These are phyloP conservation scores for Metschnikowia aberdeeniae DNA, from an alignment of 805 yeast genomes.

Conservation along the genomic window DNA sequence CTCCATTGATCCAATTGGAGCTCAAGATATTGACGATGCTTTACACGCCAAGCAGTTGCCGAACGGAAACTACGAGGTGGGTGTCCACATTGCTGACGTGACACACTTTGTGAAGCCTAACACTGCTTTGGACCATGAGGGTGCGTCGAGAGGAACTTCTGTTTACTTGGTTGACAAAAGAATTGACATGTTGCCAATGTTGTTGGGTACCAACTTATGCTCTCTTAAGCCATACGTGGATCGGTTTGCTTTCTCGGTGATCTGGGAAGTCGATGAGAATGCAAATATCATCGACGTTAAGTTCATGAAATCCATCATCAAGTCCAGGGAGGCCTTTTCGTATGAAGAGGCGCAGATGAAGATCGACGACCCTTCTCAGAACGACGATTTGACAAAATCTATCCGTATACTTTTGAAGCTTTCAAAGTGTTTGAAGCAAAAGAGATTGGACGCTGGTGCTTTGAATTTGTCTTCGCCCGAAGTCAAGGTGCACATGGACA, in stretches of 20 bases:
- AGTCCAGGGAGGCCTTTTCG: conserved; percentile 90
- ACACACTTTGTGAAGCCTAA: conserved; percentile 94
- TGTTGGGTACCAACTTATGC: conserved; percentile 92
- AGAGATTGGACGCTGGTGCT: conserved; percentile 92
- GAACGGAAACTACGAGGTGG: conserved; percentile 94
- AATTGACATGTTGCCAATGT: conserved; percentile 96
- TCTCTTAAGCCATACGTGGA: conserved; percentile 94
- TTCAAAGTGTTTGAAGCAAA: conserved; percentile 82
- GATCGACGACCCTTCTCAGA: conserved; percentile 72
- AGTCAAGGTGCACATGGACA: conserved; percentile 94
- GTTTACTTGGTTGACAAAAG: conserved; percentile 96
- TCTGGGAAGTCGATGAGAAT: conserved; percentile 89
- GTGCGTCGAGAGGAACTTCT: conserved; percentile 95
- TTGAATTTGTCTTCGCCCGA: conserved; percentile 96
- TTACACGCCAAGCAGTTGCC: conserved; percentile 80
- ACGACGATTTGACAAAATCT: conserved; percentile 83
- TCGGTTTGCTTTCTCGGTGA: conserved; percentile 89
- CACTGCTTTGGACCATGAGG: conserved; percentile 90
- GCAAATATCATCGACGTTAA: conserved; percentile 79
- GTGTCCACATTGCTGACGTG: conserved; percentile 99
- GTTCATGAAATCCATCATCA: conserved; percentile 83
- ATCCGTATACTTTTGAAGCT: conserved; percentile 76
- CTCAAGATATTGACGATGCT: conserved; percentile 99
- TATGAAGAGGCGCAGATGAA: conserved; percentile 90
- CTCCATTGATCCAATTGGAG: conserved; percentile 95